These are phyloP conservation scores for Hypoxylon sp. DNA, from an alignment of 2,329 filamentous ascomycete species.

Conservation along the genomic window DNA sequence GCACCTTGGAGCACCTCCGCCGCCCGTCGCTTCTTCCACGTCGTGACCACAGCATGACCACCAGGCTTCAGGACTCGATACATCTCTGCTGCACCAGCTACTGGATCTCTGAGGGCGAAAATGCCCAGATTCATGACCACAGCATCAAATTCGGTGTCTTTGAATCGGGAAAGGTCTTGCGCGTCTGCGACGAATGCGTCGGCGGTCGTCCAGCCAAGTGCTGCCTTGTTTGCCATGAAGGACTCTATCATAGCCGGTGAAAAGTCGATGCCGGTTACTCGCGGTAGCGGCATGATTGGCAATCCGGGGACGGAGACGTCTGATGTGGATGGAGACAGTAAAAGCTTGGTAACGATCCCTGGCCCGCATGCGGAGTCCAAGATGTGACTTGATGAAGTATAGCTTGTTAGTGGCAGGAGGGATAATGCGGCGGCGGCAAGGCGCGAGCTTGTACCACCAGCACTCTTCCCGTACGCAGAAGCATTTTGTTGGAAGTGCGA, in stretches of 20 bases:
- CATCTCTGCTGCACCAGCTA: conserved; percentile 46
- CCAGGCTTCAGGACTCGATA: conserved; percentile 47
- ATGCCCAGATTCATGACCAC: conserved; percentile 48
- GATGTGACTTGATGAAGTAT: conserved; percentile 44
- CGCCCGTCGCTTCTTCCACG: conserved; percentile 46
- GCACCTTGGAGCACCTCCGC: conserved; percentile 34
- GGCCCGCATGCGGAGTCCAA: conserved; percentile 50
- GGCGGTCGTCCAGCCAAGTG: conserved; percentile 41
- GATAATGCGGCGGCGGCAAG: conserved; percentile 45
- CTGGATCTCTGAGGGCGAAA: conserved; percentile 42
- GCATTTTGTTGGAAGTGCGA: conserved; percentile 31
- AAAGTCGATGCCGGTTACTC: conserved; percentile 46
- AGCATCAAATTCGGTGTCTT: conserved; percentile 44
- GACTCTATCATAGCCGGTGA: conserved; percentile 42
- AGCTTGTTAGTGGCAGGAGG: conserved; percentile 44
- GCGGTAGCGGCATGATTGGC: conserved; percentile 41
- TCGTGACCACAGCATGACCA: conserved; percentile 45
- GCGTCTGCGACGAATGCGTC: conserved; percentile 44
- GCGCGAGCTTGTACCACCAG: conserved; percentile 42
- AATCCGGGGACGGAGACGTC: conserved; percentile 42
- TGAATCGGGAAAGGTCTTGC: conserved; percentile 44
- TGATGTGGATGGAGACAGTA: conserved; percentile 43
- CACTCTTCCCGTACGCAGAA: conserved; percentile 43
- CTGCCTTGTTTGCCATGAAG: conserved; percentile 41
- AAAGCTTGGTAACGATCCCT: conserved; percentile 47